These are phyloP conservation scores for Fusarium praegraminearum DNA, from an alignment of 2,329 filamentous ascomycete genomes.

Conservation along the genomic window DNA sequence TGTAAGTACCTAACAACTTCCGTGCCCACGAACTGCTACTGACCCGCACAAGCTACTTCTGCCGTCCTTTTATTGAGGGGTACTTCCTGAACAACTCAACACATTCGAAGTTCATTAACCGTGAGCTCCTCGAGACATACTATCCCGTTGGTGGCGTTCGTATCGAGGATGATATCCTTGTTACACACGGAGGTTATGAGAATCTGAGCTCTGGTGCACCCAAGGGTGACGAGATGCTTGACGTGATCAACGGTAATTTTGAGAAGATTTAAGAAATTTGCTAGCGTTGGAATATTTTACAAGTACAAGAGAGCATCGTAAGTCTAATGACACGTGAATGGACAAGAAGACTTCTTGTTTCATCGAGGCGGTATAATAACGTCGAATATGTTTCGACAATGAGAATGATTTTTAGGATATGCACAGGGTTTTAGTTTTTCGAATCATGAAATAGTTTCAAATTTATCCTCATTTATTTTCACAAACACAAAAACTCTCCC, in stretches of 20 bases:
- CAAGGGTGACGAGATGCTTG: slow-evolving; percentile 78
- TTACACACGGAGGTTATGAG: slow-evolving; percentile 82
- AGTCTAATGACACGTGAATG: slow-evolving; percentile 10
- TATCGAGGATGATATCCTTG: slow-evolving; percentile 90
- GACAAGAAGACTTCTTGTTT: not conserved
- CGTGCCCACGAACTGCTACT: slow-evolving; percentile 4
- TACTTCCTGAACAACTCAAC: slow-evolving; percentile 71
- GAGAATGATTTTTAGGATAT: slow-evolving; percentile 12
- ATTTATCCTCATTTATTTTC: slow-evolving; percentile 42
- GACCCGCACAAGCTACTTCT: slow-evolving; percentile 72
- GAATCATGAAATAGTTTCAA: slow-evolving; percentile 20
- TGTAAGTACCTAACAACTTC: slow-evolving; percentile 57
- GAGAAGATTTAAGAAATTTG: slow-evolving; percentile 39
- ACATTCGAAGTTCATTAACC: slow-evolving; percentile 74
- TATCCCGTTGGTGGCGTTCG: slow-evolving; percentile 88
- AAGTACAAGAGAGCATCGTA: not conserved
- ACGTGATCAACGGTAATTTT: slow-evolving; percentile 64
- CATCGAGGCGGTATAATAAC: not conserved
- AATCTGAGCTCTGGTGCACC: slow-evolving; percentile 81
- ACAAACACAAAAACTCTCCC: slow-evolving; percentile 29
- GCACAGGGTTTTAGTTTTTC: not conserved
- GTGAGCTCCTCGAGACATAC: slow-evolving; percentile 72
- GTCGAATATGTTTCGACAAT: not conserved
- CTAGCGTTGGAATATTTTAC: not conserved
- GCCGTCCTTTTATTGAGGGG: slow-evolving; percentile 76